Evolutionary conservation across 83 land plant species (phyloP), one percentile per base, ranked within the genome.

Genomic region (Picea engelmannii): DNA sequence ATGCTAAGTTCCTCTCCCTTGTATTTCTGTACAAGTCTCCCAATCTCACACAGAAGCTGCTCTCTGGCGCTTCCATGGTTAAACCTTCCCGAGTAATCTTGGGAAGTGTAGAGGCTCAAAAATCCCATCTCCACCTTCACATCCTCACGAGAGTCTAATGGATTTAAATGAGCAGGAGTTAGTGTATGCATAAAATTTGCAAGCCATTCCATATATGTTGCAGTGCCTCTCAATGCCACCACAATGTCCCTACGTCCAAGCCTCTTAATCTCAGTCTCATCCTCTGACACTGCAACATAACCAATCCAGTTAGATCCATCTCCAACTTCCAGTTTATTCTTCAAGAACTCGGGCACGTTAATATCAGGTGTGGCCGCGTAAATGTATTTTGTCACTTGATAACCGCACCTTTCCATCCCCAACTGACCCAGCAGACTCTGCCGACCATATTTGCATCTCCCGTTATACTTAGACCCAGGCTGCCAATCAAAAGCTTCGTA

Each of bases 401-500:
- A 89, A 5, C 90, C 91, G 25, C 83, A 82, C 16, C 78, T 21
- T 38, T 63, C 84, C 84, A 92, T 12, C 25, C 93, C 93, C 1
- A 85, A 82, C 61, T 84, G 78, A 17, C 47, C 12, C 23, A 94
- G 20, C 85, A 94, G n/a, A 69, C 20, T 85, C 62, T 71, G 73
- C 81, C 79, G 87, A 35, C 86, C 89, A 81, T 82, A 90, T 80
- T 87, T 88, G 85, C 87, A 90, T 66, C 87, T 90, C 27, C 89
- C 81, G 89, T 86, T 87, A 27, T 89, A 83, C 59, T 84, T 86
- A 31, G 94, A 94, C 79, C 12, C 52, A 27, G 91, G 85, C 64
- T 92, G 87, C 73, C 84, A 82, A 67, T 94, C 96, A 83, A 94
- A 94, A 3, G 94, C 91, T 62, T 94, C 87, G 80, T 94, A 94